A percentile compares a stretch with the other conserved stretches of the same genome.
Conservation (phyloP, 23 red algal genomes). For the Gracilaria caudata region DNA sequence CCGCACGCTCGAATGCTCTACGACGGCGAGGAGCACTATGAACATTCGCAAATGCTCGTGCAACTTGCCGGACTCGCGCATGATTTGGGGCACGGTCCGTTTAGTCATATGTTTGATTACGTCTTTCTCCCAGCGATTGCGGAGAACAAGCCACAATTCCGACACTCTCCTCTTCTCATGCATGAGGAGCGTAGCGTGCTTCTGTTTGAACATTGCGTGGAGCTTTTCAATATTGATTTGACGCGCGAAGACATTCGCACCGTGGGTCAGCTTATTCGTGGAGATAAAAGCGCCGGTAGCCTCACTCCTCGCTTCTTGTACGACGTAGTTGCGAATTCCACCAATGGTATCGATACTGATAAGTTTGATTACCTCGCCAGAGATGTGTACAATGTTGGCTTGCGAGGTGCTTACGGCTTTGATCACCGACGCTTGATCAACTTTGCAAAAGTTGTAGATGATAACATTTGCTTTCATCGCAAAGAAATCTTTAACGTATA, state of each 20-base stretch:
- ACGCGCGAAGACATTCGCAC: constrained; percentile 39
- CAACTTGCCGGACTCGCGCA: constrained; percentile 86
- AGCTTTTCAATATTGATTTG: constrained; percentile 70
- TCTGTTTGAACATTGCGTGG: constrained; percentile 76
- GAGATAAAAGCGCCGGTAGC: constrained; percentile 3
- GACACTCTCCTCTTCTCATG: constrained; percentile 19
- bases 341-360: constrained; percentile 86
- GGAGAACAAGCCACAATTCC: background rate
- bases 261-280: constrained; percentile 80
- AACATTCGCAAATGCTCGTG: constrained; percentile 56
- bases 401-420: constrained; percentile 84
- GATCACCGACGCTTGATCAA: constrained; percentile 86
- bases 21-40: constrained; percentile 69
- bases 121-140: constrained; percentile 57
- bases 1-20: constrained; percentile 47
- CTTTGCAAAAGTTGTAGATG: constrained; percentile 79
- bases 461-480: constrained; percentile 82
- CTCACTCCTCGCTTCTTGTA: constrained; percentile 58
- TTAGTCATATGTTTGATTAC: constrained; percentile 90
- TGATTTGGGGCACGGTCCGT: constrained; percentile 98
- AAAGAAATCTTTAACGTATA: constrained; percentile 95
- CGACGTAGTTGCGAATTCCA: constrained; percentile 87
- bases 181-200: constrained; percentile 85
- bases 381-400: constrained; percentile 61
- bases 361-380: constrained; percentile 97